These are phyloP conservation scores for Euphrasia confusa DNA, from an alignment of 257 asterid species.

Conservation along the genomic window DNA sequence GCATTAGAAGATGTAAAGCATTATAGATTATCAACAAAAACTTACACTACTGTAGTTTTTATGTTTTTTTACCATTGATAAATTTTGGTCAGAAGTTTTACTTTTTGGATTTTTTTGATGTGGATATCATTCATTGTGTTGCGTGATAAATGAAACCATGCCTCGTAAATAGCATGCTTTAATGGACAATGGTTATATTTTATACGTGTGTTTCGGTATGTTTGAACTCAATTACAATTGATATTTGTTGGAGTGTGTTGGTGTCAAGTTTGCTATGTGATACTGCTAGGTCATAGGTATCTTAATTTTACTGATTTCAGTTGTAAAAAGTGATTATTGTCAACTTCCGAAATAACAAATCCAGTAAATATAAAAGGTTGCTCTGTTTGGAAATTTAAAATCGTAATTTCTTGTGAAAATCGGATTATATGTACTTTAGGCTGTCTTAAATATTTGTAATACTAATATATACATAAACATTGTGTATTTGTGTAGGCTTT, in stretches of 20 bases:
- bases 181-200: not conserved
- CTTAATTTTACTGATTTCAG: not conserved
- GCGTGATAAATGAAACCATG: not conserved
- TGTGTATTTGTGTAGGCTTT: not conserved
- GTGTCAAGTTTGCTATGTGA: not conserved
- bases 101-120: not conserved
- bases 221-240: no score
- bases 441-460: not conserved
- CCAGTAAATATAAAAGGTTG: constrained; percentile 3
- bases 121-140: not conserved
- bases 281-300: not conserved
- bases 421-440: not conserved
- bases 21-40: not conserved
- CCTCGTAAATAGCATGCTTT: not conserved
- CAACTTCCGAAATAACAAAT: not conserved
- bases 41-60: not conserved
- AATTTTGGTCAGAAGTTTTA: not conserved
- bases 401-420: not conserved
- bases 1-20: no score
- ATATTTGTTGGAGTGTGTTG: no score
- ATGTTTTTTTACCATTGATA: constrained; percentile 1
- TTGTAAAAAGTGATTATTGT: not conserved
- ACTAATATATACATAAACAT: not conserved
- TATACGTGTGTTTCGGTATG: no score
- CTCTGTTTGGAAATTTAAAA: constrained; percentile 1